Conservation (phyloP, 768 basidiomycete genomes). For the Psilocybe cubensis region DNA sequence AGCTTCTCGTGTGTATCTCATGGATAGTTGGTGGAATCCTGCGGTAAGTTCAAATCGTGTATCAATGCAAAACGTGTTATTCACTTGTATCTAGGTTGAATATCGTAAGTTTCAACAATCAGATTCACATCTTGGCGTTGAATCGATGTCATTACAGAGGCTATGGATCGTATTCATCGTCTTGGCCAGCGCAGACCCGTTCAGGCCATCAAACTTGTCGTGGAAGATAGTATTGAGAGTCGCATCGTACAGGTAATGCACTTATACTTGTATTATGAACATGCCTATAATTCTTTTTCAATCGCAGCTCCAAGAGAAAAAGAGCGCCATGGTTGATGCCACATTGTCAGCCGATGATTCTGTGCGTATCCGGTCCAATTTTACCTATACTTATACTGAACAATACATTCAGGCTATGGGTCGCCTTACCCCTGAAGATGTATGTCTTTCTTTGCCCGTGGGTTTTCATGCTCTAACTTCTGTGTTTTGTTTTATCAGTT, state of each 20-base stretch:
- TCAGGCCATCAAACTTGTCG: slow-evolving; percentile 89
- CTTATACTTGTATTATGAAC: background rate
- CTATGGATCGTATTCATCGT: slow-evolving; percentile 97
- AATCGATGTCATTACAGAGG: slow-evolving; percentile 53
- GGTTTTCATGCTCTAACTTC: slow-evolving; percentile 10
- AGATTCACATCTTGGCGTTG: background rate
- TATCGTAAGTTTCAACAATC: slow-evolving; percentile 61
- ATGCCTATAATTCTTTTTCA: background rate
- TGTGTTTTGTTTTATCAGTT: slow-evolving; percentile 39
- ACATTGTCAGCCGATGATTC: slow-evolving; percentile 83
- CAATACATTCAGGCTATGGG: slow-evolving; percentile 76
- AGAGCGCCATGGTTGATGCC: slow-evolving; percentile 92
- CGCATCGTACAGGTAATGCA: slow-evolving; percentile 86
- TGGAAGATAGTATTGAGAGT: slow-evolving; percentile 96
- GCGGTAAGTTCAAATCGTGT: slow-evolving; percentile 53
- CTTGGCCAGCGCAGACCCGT: slow-evolving; percentile 95
- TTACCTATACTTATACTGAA: background rate
- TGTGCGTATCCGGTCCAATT: slow-evolving; percentile 40
- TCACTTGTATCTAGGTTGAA: slow-evolving; percentile 53
- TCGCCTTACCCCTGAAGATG: slow-evolving; percentile 85
- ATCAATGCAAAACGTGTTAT: background rate
- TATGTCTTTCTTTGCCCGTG: slow-evolving; percentile 32
- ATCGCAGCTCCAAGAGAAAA: slow-evolving; percentile 89
- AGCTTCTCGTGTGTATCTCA: slow-evolving; percentile 92
- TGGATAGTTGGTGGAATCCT: slow-evolving; percentile 99